Percentiles rank a stretch among this genome's conserved stretches.
Evolutionary conservation across 75 land plant genomes (phyloP).

Genomic region (Adiantum capillusveneris): DNA sequence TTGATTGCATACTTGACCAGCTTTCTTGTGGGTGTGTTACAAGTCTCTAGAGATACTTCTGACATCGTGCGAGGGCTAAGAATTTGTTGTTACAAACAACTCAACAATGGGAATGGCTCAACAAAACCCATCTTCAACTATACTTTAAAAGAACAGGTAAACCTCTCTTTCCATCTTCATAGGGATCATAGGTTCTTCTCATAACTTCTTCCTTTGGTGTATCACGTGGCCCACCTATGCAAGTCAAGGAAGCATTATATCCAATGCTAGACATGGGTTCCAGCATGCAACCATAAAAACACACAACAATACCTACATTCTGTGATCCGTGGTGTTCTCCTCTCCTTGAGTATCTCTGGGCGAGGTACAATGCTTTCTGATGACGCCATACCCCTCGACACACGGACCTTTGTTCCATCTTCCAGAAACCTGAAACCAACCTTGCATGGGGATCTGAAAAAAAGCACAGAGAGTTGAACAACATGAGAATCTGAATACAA

Average conservation of each 20-base stretch:
- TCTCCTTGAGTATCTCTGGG: conserved; percentile 76
- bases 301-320: conserved; percentile 39
- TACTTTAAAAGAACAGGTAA: conserved; percentile 63
- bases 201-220: conserved; percentile 73
- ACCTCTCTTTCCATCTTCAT: conserved; percentile 56
- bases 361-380: conserved; percentile 89
- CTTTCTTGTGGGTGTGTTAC: too few species aligned
- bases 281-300: too few species aligned
- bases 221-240: conserved; percentile 87
- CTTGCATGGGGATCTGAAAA: conserved; percentile 72
- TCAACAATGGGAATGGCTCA: too few species aligned
- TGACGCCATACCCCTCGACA: conserved; percentile 64
- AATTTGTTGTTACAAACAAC: too few species aligned
- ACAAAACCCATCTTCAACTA: neutral
- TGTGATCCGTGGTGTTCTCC: conserved; percentile 63
- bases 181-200: conserved; percentile 76
- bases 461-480: too few species aligned
- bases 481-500: too few species aligned
- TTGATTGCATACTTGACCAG: too few species aligned
- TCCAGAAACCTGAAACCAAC: conserved; percentile 62
- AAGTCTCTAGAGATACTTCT: too few species aligned
- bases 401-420: conserved; percentile 91
- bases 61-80: too few species aligned
- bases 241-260: neutral
- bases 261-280: too few species aligned